Evolutionary conservation across 169 alveolate genomes (phyloP), one percentile per base, ranked within the genome.

Genomic region (Besnoitia besnoiti): DNA sequence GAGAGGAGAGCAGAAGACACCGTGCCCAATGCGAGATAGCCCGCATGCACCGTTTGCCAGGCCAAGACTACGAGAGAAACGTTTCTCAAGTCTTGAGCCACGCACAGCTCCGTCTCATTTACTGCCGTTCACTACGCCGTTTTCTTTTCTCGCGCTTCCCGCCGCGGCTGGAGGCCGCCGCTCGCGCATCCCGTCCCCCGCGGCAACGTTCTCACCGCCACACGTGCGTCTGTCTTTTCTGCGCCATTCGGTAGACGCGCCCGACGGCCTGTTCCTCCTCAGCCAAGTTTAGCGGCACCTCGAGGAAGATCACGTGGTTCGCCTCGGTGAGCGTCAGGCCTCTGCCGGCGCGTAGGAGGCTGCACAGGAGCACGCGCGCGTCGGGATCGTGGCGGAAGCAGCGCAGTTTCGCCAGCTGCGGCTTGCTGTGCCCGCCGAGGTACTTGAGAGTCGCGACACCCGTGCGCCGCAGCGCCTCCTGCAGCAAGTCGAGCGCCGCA

Each of bases 201-300:
- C 44, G 27, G 5, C 44, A 21, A 5, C 49, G 5, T 1, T 21
- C 46, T 40, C 47, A 93, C 93, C 93, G 50, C 97, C 97, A 95
- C 35, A 95, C 93, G 77, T 94, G 95, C 21, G 96, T 94, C 24
- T 90, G 95, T 35, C 88, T 91, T 2, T 73, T 92, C 90, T 95
- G 97, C 8, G 95, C 96, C 95, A 95, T 94, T 24, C 97, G 42
- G 44, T 91, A 90, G 59, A 95, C 91, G n/a, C 97, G 88, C 7
- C 95, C 97, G 46, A 95, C 76, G 40, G 97, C 96, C 61, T 95
- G 97, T 37, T 89, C 87, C 76, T 95, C 97, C 39, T 92, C 97
- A 7, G 97, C 94, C 37, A 75, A 59, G 80, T 90, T 87, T 3
- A 95, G 59, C 12, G 93, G 91, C 42, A 93, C 95, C 24, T 93